These are phyloP conservation scores for Zopfia rhizophila DNA, from an alignment of 2,329 filamentous ascomycete genomes.

Conservation along the genomic window DNA sequence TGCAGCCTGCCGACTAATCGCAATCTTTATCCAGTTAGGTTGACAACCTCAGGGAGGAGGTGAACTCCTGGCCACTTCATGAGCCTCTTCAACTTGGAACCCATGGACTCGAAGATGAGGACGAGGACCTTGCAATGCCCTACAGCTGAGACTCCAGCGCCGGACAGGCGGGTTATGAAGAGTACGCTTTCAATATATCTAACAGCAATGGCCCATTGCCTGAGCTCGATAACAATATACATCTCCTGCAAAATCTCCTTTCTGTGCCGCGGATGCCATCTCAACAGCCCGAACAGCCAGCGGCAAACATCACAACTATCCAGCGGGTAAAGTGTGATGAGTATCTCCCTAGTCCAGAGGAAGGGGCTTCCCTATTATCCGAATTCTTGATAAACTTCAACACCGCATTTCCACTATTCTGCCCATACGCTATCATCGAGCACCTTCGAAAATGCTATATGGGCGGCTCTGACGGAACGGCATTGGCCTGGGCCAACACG, in stretches of 20 bases:
- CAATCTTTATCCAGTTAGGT: constrained; percentile 30
- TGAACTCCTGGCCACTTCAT: constrained; percentile 25
- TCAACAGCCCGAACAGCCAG: not conserved
- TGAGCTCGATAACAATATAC: no score
- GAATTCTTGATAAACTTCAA: constrained; percentile 41
- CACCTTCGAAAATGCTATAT: constrained; percentile 38
- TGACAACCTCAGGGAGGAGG: constrained; percentile 28
- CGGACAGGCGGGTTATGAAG: no score
- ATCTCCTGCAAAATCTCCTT: no score
- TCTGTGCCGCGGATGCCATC: not conserved
- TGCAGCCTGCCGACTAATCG: constrained; percentile 24
- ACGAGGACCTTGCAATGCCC: no score
- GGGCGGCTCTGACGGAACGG: constrained; percentile 29
- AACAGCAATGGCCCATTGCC: no score
- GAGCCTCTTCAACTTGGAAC: constrained; percentile 18
- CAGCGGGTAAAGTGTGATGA: constrained; percentile 20
- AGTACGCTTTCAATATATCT: no score
- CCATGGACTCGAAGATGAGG: no score
- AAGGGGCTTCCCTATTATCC: constrained; percentile 33
- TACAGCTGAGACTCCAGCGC: no score
- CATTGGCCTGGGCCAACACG: constrained; percentile 35
- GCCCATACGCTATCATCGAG: constrained; percentile 30
- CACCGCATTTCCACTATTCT: constrained; percentile 33
- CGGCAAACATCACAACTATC: not conserved
- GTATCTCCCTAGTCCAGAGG: constrained; percentile 34